Percentiles rank a stretch among this genome's conserved stretches.
Evolutionary conservation across 306 rosid species (phyloP).

Genomic region (Quillaja saponaria): DNA sequence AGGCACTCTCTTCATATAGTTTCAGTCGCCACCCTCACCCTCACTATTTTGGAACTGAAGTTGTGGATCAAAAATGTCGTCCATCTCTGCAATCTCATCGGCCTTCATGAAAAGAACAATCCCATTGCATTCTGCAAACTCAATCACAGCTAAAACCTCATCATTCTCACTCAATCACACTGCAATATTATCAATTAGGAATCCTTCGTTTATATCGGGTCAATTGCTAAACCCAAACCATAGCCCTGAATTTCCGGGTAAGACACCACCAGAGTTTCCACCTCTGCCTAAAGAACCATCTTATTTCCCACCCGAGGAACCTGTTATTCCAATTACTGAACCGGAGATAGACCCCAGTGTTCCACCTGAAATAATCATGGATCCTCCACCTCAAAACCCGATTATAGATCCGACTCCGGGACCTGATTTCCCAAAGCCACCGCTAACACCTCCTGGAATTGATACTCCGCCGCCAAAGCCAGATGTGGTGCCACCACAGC

Average conservation of each 20-base stretch:
- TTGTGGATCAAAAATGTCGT: neutral
- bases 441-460: constrained; percentile 36
- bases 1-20: too few relatives aligned
- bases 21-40: neutral
- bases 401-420: constrained; percentile 24
- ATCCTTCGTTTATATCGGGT: neutral
- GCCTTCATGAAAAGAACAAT: constrained; percentile 39
- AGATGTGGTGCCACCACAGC: constrained; percentile 36
- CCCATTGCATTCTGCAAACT: constrained; percentile 26
- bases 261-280: constrained; percentile 36
- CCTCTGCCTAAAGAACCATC: constrained; percentile 25
- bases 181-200: neutral
- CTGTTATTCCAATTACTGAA: constrained; percentile 3
- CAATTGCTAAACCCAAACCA: neutral
- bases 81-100: constrained; percentile 42
- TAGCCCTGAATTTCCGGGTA: constrained; percentile 24
- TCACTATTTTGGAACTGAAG: too few relatives aligned
- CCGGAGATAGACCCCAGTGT: constrained; percentile 36
- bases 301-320: constrained; percentile 38
- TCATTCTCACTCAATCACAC: neutral
- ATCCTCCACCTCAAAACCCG: constrained; percentile 38
- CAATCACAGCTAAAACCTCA: neutral
- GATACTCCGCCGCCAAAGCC: constrained; percentile 42
- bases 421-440: constrained; percentile 52
- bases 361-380: constrained; percentile 38